Evolutionary conservation across 2,329 filamentous ascomycete species (phyloP), one percentile per base, ranked within the genome.

Genomic region (Remersonia thermophila): DNA sequence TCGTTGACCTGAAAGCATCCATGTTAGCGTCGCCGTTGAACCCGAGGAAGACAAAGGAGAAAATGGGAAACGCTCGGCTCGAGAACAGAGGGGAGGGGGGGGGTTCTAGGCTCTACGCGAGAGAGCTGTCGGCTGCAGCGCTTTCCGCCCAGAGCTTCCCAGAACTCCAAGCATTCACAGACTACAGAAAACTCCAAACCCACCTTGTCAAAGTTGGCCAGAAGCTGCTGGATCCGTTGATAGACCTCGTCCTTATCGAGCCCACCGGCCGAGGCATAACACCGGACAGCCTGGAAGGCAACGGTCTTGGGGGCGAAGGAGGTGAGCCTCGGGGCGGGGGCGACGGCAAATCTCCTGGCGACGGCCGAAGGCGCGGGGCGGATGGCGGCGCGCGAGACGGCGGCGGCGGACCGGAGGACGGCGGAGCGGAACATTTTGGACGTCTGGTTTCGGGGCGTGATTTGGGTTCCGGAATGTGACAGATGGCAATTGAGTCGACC

Each of bases 171-270:
- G 5, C 20, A 5, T 9, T 28, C 15, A 7, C 18, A 7, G 5
- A 30, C 18, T 13, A 14, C 18, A 32, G n/a, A 14, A 31, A 33
- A 26, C 35, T 25, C 32, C 29, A 40, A 48, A 61, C 68, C 50
- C 61, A 87, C 83, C 82, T 98, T 98, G 69, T 98, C 91, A 60
- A 96, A 98, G 61, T 87, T 89, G 67, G 86, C 81, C 63, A 98
- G 64, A 55, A 98, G 70, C 40, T 48, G 45, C 50, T 54, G 53
- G 40, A 52, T 49, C 17, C 49, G 47, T 39, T 45, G 42, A 31
- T 50, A 51, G 28, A 51, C 47, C 35, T 53, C 50, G 39, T 78
- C 69, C 70, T 86, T 80, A 54, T 75, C 71, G 47, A 96, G 74
- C 49, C 80, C 78, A 46, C 79, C 75, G 42, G 73, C 78, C 36